These are phyloP conservation scores for Apophysomyces ossiformis DNA, from an alignment of 371 early-diverging fungal genomes.

Conservation along the genomic window DNA sequence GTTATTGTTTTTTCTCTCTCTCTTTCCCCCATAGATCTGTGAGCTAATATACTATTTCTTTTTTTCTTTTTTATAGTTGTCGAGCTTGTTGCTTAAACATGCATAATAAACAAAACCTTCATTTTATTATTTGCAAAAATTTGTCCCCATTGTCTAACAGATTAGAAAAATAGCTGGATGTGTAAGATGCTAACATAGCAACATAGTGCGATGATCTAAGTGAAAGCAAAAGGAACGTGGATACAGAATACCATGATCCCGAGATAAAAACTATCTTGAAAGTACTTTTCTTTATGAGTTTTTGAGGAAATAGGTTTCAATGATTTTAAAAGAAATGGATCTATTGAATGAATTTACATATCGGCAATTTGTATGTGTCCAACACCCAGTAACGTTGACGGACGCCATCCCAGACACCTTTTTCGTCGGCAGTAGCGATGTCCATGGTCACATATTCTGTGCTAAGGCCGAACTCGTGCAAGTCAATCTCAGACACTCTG, in stretches of 20 bases:
- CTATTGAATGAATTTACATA: slow-evolving; percentile 57
- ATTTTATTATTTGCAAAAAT: background rate
- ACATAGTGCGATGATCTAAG: no score
- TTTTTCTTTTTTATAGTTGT: slow-evolving; percentile 34
- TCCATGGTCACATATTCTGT: slow-evolving; percentile 75
- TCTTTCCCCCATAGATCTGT: no score
- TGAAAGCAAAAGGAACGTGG: background rate
- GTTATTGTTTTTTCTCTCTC: background rate
- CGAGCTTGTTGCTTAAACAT: slow-evolving; percentile 55
- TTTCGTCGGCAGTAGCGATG: slow-evolving; percentile 78
- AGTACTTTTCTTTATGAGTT: background rate
- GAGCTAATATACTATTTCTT: background rate
- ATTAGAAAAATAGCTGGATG: no score
- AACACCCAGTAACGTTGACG: slow-evolving; percentile 81
- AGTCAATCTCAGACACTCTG: slow-evolving; percentile 81
- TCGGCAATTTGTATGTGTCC: slow-evolving; percentile 80
- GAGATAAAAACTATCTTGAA: background rate
- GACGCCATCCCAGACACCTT: slow-evolving; percentile 87
- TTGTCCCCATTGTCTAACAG: background rate
- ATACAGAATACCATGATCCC: background rate
- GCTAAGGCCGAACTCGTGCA: slow-evolving; percentile 76
- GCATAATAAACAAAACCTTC: slow-evolving; percentile 15
- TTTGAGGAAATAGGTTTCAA: no score
- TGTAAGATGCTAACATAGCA: no score
- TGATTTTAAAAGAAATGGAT: background rate